Evolutionary conservation across 2,329 filamentous ascomycete genomes (phyloP).

Genomic region (Trichophyton benhamiae): DNA sequence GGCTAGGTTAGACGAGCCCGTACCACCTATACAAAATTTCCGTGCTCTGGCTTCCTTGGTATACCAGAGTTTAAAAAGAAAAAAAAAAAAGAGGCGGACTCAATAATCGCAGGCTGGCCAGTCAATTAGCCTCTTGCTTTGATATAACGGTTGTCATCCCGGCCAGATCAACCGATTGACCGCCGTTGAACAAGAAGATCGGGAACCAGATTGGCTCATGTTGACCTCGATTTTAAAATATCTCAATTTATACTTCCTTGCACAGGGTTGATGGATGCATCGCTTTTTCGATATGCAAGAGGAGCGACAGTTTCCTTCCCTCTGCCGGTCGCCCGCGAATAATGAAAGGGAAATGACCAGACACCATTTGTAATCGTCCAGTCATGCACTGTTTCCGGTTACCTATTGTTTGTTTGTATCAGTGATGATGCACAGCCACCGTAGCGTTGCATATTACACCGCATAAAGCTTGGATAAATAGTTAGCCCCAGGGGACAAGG

Average conservation of each 20-base stretch:
- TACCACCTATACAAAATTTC: background rate
- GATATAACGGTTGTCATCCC: background rate
- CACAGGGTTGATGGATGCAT: background rate
- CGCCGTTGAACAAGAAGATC: conserved; percentile 2
- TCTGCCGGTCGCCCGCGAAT: background rate
- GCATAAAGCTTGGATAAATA: conserved; percentile 7
- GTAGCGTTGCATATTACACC: conserved; percentile 7
- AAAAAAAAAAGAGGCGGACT: background rate
- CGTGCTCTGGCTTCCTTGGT: background rate
- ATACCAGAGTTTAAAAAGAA: background rate
- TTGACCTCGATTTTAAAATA: background rate
- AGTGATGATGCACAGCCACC: background rate
- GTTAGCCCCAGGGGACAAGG: background rate
- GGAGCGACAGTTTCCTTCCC: background rate
- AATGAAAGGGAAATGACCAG: background rate
- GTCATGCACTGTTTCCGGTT: background rate
- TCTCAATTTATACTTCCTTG: background rate
- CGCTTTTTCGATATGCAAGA: background rate
- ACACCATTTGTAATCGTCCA: background rate
- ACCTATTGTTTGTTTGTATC: background rate
- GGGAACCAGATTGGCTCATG: background rate
- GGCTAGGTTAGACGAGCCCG: background rate
- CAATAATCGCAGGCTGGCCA: background rate
- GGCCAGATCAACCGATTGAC: background rate
- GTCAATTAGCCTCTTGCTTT: background rate